phyloP scores from a whole-genome alignment of 345 rosid species.

The Sonneratia caseolaris region DNA sequence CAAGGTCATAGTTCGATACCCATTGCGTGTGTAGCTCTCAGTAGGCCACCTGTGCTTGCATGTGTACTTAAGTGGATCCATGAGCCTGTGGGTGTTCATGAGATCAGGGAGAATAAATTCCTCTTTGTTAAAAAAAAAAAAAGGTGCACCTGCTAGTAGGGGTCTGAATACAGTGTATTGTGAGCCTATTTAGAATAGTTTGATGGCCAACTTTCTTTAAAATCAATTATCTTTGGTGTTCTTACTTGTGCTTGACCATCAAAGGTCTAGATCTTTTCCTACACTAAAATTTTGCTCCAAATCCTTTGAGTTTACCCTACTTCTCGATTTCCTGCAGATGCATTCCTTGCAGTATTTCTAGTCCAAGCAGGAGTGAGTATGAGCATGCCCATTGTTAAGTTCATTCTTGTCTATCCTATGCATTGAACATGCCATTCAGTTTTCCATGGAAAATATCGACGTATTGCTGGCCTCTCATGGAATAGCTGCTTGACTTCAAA shows the following conservation, averaged over 20 bases:
- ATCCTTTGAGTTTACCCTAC: background rate
- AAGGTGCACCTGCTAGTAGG: background rate
- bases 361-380: background rate
- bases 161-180: background rate
- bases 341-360: background rate
- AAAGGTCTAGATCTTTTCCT: background rate
- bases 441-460: background rate
- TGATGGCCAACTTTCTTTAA: background rate
- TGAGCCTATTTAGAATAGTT: background rate
- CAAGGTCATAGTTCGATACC: no score
- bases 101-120: no score
- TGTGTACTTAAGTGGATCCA: no score
- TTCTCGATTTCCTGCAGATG: background rate
- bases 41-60: no score
- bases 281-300: background rate
- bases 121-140: no score
- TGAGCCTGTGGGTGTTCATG: no score
- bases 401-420: background rate
- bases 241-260: background rate
- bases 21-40: no score
- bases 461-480: background rate
- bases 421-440: background rate
- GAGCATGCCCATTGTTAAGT: background rate
- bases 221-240: background rate
- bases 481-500: background rate